Percentiles rank a stretch among this genome's conserved stretches.
Evolutionary conservation across 2,329 filamentous ascomycete species (phyloP).

Genomic region (Fusarium musae): DNA sequence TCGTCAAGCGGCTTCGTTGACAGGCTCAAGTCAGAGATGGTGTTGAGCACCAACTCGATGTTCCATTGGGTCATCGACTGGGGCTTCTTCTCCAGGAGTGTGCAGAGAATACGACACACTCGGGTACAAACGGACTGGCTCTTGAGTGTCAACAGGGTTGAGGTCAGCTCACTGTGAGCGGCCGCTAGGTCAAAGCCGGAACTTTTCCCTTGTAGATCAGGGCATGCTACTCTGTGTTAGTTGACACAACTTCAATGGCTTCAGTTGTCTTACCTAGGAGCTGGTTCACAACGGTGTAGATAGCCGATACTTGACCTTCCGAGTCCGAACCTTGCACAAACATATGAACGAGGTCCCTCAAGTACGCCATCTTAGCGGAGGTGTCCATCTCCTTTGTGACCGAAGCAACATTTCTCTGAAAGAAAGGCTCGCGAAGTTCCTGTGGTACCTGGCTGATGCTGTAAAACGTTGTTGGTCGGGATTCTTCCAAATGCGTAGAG

Average conservation of each 20-base stretch:
- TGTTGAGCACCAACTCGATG: conserved; percentile 63
- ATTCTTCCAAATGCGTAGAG: conserved; percentile 44
- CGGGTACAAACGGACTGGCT: conserved; percentile 50
- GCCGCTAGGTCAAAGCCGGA: conserved; percentile 53
- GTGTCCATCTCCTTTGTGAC: conserved; percentile 49
- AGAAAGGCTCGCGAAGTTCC: conserved; percentile 46
- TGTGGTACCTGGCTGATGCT: conserved; percentile 44
- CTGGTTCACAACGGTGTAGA: conserved; percentile 55
- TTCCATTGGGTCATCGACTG: conserved; percentile 68
- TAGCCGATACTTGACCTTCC: conserved; percentile 57
- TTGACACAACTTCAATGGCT: neutral
- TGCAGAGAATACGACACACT: conserved; percentile 55
- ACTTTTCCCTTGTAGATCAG: conserved; percentile 43
- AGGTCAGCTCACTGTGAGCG: conserved; percentile 56
- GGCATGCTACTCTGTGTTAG: conserved; percentile 43
- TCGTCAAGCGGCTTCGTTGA: conserved; percentile 39
- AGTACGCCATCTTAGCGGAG: conserved; percentile 51
- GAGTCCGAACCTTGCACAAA: conserved; percentile 47
- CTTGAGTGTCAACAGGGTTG: conserved; percentile 46
- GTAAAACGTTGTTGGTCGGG: conserved; percentile 50
- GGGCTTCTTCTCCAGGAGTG: conserved; percentile 62
- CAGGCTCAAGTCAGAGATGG: conserved; percentile 53
- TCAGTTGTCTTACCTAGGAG: conserved; percentile 50
- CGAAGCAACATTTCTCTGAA: conserved; percentile 48
- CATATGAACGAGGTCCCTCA: conserved; percentile 51